These are phyloP conservation scores for Tremella fuciformis DNA, from an alignment of 768 basidiomycete species.

Conservation along the genomic window DNA sequence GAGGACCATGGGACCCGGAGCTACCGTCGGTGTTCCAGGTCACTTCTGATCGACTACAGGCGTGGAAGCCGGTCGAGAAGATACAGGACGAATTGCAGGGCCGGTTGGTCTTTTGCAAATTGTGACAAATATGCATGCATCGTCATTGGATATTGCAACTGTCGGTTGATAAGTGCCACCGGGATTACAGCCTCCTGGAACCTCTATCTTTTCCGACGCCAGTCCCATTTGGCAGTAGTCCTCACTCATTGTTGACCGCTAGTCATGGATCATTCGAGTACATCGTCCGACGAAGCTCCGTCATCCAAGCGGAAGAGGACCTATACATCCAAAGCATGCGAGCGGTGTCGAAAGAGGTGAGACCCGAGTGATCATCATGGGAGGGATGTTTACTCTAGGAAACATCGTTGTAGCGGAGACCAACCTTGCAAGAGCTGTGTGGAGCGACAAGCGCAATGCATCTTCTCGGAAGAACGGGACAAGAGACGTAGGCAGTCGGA, in stretches of 20 bases:
- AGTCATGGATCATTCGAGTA: too few species aligned
- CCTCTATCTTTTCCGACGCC: too few species aligned
- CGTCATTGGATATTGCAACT: too few species aligned
- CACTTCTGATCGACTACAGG: slow-evolving; percentile 28
- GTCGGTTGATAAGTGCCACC: too few species aligned
- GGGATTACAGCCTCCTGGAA: too few species aligned
- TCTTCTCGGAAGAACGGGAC: background rate
- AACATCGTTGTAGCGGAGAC: background rate
- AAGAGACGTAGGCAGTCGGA: background rate
- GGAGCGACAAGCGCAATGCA: background rate
- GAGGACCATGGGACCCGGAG: slow-evolving; percentile 31
- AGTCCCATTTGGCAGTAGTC: too few species aligned
- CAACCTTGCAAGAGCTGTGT: slow-evolving; percentile 4
- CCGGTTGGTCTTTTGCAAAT: too few species aligned
- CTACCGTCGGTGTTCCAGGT: slow-evolving; percentile 31
- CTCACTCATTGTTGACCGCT: too few species aligned
- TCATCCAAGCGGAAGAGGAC: background rate
- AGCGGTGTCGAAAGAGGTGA: slow-evolving; percentile 7
- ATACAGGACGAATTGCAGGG: too few species aligned
- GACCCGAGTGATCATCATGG: background rate
- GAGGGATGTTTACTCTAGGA: background rate
- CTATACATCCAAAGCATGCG: slow-evolving; percentile 5
- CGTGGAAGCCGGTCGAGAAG: too few species aligned
- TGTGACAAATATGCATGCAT: too few species aligned
- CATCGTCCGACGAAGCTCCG: too few species aligned